Percentiles rank a stretch among this genome's conserved stretches.
Evolutionary conservation across 129 eudicot species (phyloP).

Genomic region (carrot (Daucus carota)): DH1_v3.0 NC_030387.2:13776001-13776500

Average conservation of each 20-base stretch:
- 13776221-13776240: background rate
- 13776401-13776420: slow-evolving; percentile 13
- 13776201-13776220: background rate
- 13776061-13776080: no score
- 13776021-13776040: no score
- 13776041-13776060: no score
- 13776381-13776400: background rate
- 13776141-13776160: no score
- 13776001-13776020: no score
- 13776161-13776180: background rate
- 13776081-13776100: no score
- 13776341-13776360: background rate
- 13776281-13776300: background rate
- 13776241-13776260: background rate
- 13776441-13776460: slow-evolving; percentile 7
- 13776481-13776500: slow-evolving; percentile 1
- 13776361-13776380: slow-evolving; percentile 3
- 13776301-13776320: background rate
- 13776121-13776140: no score
- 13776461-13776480: background rate
- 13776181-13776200: background rate
- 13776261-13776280: no score
- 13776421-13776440: background rate
- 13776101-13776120: no score
- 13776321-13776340: background rate